Conservation (phyloP, 139 green algal genomes). For the Ettlia oleoabundans region DNA sequence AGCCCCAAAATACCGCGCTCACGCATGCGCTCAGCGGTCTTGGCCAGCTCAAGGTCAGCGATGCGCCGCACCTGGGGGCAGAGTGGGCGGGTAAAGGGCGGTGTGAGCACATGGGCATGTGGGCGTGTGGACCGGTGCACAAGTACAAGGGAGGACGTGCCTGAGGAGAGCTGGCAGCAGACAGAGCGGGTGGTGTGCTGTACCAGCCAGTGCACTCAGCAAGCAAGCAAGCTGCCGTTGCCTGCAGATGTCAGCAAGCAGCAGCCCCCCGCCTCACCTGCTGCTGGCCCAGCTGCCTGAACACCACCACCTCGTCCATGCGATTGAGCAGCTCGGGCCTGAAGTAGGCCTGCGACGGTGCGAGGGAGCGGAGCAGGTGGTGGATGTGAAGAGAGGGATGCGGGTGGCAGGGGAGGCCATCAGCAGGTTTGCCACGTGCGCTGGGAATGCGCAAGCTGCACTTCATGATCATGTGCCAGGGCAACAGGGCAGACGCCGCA, state of each 20-base stretch:
- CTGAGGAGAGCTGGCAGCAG: too few species aligned
- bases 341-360: slow-evolving; percentile 67
- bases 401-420: neutral
- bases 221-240: too few species aligned
- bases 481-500: too few species aligned
- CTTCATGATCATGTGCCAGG: too few species aligned
- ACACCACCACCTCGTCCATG: slow-evolving; percentile 89
- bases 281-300: slow-evolving; percentile 68
- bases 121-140: too few species aligned
- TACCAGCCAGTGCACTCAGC: too few species aligned
- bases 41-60: slow-evolving; percentile 68
- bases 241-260: too few species aligned
- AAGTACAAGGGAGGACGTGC: too few species aligned
- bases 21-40: slow-evolving; percentile 56
- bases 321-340: slow-evolving; percentile 85
- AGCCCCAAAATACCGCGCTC: slow-evolving; percentile 59
- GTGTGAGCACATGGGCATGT: too few species aligned
- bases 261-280: slow-evolving; percentile 47
- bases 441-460: too few species aligned
- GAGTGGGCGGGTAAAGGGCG: too few species aligned
- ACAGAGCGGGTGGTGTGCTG: too few species aligned
- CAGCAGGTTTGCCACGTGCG: neutral
- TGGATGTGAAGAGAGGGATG: neutral
- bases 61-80: slow-evolving; percentile 69
- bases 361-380: neutral